Evolutionary conservation across 129 eudicot species (phyloP), one percentile per base, ranked within the genome.

Genomic region (Deinandra increscens): DNA sequence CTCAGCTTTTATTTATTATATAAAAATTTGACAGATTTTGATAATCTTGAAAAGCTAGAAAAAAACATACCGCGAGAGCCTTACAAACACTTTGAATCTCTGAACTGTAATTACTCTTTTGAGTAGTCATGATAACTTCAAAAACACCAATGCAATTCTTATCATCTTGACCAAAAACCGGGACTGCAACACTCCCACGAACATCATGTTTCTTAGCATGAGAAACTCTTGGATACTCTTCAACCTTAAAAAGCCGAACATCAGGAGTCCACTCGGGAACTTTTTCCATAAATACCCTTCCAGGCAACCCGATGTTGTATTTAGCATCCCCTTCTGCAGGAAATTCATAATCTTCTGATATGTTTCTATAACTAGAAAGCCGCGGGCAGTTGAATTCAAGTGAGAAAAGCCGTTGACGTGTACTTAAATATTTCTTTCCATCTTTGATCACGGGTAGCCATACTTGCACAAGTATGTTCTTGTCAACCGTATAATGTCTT

Each of bases 261-360:
- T 93, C 95, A 13, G 99, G 97, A 41, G 88, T 87, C 99, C 99
- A 93, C 69, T 93, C 96, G 0, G 96, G 96, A 66, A 87, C 91
- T 74, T 85, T 89, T 50, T 75, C 88, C 80, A 67, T 77, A 51
- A 82, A 92, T 54, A 92, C 98, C 79, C 98, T 36, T 38, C 96
- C 93, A 3, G 98, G 98, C 79, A 92, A 74, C 11, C 98, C 98
- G 22, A 75, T 82, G 9, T 65, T 66, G 34, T 75, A 87, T 73
- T 81, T 80, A 0, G 85, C 73, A 31, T 61, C 71, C 36, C 81
- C 81, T 65, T 84, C 87, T 0, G 87, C 79, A 12, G 91, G 73
- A 64, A 92, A 92, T 44, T 73, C 74, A 69, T 82, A 92, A 7
- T 63, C 43, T 54, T 78, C 78, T 4, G 98, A 92, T 37, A 92